Evolutionary conservation across 306 rosid species (phyloP), one percentile per base, ranked within the genome.

Genomic region (Canavalia ensiformis): DNA sequence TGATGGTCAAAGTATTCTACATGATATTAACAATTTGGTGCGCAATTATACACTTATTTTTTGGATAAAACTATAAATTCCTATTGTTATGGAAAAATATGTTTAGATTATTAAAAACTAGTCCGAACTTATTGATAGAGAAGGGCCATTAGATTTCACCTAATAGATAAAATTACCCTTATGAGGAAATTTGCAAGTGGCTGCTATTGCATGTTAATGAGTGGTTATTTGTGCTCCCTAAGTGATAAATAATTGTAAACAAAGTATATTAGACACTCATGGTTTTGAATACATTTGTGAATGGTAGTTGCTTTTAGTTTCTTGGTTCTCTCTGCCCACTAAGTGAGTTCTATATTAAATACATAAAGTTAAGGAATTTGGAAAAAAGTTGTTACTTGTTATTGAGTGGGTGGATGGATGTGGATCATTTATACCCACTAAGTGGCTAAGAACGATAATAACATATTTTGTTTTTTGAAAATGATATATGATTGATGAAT

Each of bases 1-100:
- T 84, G 94, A 90, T 13, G 97, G 97, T 78, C 89, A 87, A 55
- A 82, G 49, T 71, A 81, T 93, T 60, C 81, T 91, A 12, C 42
- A 77, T 72, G 88, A 90, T 63, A 85, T 91, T 78, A 83, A 84
- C 52, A 64, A 81, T 68, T 83, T 70, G 94, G 97, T 93, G 74
- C 46, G 82, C 75, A 75, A 50, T 49, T 51, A 60, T 67, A 52
- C 74, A 18, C 10, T 34, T 77, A 10, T 11, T 80, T 66, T 75
- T 37, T 33, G 28, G 70, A 62, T 42, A 51, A 81, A 59, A 51
- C 42, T 52, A 34, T 31, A 51, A 55, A 3, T 62, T 80, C 35
- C 37, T 71, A 35, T 12, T 13, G 5, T 49, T 42, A 57, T 3
- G 54, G 25, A 10, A 29, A 59, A 45, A 60, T 2, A 47, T 11